A percentile compares a stretch with the other conserved stretches of the same genome.
phyloP scores from a whole-genome alignment of 176 grass and related monocot species.

The Rhynchospora breviuscula region DNA sequence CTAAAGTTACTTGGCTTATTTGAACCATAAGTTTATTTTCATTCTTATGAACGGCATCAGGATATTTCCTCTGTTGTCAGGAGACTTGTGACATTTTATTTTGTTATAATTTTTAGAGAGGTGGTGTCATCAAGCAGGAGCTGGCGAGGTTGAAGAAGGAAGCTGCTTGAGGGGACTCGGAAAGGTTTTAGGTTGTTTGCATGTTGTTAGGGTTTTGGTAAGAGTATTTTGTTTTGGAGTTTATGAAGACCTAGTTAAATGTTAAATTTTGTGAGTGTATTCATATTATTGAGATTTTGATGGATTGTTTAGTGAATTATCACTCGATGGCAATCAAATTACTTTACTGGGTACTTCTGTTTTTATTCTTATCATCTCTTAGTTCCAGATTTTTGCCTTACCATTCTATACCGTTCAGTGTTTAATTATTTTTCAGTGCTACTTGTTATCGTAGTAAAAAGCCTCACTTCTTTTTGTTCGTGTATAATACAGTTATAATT shows the following conservation, averaged over 20 bases:
- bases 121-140: conserved; percentile 69
- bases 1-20: background rate
- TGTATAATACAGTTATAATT: too few relatives aligned
- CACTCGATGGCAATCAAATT: background rate
- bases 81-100: too few relatives aligned
- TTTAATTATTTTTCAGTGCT: too few relatives aligned
- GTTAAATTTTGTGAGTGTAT: background rate
- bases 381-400: background rate
- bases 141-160: conserved; percentile 75
- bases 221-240: background rate
- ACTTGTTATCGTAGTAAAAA: too few relatives aligned
- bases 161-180: conserved; percentile 23
- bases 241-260: background rate
- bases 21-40: background rate
- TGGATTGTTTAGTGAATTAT: conserved; percentile 10
- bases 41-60: background rate
- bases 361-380: background rate
- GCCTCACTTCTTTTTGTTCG: too few relatives aligned
- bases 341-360: background rate
- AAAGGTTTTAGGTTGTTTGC: conserved; percentile 14
- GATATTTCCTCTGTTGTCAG: too few relatives aligned
- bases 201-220: conserved; percentile 17
- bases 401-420: too few relatives aligned
- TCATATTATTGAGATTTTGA: conserved; percentile 15
- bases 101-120: conserved; percentile 48